Evolutionary conservation across 2,329 filamentous ascomycete species (phyloP), one percentile per base, ranked within the genome.

Genomic region (Fusarium brachygibbosum): DNA sequence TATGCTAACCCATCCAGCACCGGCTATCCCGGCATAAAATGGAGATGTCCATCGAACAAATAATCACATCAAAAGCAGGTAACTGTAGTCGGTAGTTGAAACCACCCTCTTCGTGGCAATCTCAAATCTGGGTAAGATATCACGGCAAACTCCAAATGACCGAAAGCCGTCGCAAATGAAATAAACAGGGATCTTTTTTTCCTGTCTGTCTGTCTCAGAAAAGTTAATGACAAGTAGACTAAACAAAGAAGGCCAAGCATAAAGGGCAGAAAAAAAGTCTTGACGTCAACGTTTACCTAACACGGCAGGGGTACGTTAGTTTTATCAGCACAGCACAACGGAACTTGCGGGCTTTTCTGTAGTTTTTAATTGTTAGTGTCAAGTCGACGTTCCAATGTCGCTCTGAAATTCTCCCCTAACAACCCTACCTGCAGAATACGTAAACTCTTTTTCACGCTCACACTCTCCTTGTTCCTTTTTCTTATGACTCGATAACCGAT

Each of bases 251-350:
- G 45, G 21, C 29, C 34, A 61, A 42, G 40, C n/a, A 49, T 14
- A 48, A 66, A 52, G 14, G 21, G 14, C 14, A 42, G 14, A 11
- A 28, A 31, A 50, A 64, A 55, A 68, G 65, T 68, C 54, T 58
- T 69, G 66, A 69, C 66, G 66, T 69, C 66, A 70, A 69, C 66
- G 66, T 65, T 58, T 51, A 21, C 62, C 60, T 52, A 65, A 49
- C 32, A 50, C 32, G 37, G 60, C 46, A 65, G 49, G 51, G 50
- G 52, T 63, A 50, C 17, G 42, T 29, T 29, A 19, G 17, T 29
- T 45, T 45, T 45, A 45, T 45, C 42, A 45, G 17, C 28, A 49
- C 34, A 50, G 17, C 32, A 38, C 7, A 38, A 7, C 34, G 37
- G 42, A 45, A 29, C 16, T 29, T 51, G 48, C 48, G 48, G 32